Evolutionary conservation across 2,329 filamentous ascomycete species (phyloP).

Genomic region (Fusarium albosuccineum): DNA sequence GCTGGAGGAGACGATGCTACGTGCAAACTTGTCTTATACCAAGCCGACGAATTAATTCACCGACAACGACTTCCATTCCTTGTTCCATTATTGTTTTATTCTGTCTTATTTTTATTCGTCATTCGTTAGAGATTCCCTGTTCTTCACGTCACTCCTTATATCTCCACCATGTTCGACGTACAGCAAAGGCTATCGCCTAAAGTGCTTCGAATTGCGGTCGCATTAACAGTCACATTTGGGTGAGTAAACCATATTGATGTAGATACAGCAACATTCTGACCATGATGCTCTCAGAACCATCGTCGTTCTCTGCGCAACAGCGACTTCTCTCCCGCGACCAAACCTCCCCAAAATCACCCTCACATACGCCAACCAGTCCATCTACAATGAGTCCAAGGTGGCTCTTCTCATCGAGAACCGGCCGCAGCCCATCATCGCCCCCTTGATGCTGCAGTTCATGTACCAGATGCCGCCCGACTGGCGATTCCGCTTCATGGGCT

Average conservation of each 20-base stretch:
- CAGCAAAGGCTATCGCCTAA: slow-evolving; percentile 4
- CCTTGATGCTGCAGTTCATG: slow-evolving; percentile 11
- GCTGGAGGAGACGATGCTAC: neutral
- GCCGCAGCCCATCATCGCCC: slow-evolving; percentile 7
- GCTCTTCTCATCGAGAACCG: slow-evolving; percentile 12
- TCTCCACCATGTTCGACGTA: neutral
- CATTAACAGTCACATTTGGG: neutral
- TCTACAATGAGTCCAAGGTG: slow-evolving; percentile 10
- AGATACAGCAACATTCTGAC: neutral
- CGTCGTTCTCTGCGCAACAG: slow-evolving; percentile 1
- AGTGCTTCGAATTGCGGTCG: neutral
- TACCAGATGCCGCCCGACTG: slow-evolving; percentile 8
- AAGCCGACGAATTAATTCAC: slow-evolving; percentile 5
- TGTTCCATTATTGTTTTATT: neutral
- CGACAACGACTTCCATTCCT: neutral
- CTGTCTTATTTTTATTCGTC: no score
- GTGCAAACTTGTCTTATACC: neutral
- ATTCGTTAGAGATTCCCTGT: neutral
- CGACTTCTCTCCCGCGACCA: neutral
- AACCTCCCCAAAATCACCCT: slow-evolving; percentile 1
- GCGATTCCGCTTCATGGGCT: slow-evolving; percentile 12
- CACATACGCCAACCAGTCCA: slow-evolving; percentile 10
- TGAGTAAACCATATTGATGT: neutral
- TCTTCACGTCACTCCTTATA: slow-evolving; percentile 3
- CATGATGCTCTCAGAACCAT: neutral